Evolutionary conservation across 208 protist species (phyloP).

Genomic region (Lotmaria passim): DNA sequence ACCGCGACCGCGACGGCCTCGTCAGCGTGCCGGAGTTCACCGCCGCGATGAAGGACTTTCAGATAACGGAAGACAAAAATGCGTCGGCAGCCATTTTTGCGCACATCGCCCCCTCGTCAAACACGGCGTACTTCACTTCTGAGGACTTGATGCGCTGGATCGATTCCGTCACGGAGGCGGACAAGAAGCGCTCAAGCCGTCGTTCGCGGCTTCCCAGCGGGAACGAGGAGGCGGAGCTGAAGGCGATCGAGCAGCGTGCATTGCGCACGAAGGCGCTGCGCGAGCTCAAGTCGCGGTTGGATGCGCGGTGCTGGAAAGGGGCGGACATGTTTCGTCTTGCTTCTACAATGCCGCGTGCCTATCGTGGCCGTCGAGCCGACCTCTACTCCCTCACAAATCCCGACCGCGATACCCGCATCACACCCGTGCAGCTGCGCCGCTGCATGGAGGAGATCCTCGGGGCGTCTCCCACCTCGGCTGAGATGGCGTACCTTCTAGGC

Average conservation of each 20-base stretch:
- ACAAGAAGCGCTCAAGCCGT: slow-evolving; percentile 15
- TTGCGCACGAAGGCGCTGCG: slow-evolving; percentile 55
- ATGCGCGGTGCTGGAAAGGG: slow-evolving; percentile 74
- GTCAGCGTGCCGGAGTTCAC: slow-evolving; percentile 79
- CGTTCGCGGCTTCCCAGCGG: slow-evolving; percentile 21
- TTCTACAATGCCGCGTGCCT: slow-evolving; percentile 86
- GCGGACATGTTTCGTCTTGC: slow-evolving; percentile 89
- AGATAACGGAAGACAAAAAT: slow-evolving; percentile 73
- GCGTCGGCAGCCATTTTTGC: slow-evolving; percentile 68
- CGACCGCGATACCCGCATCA: slow-evolving; percentile 78
- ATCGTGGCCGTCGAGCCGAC: slow-evolving; percentile 61
- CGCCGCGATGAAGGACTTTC: slow-evolving; percentile 57
- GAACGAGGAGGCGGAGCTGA: slow-evolving; percentile 45
- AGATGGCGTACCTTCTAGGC: slow-evolving; percentile 72
- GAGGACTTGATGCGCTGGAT: slow-evolving; percentile 82
- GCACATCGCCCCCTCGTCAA: slow-evolving; percentile 43
- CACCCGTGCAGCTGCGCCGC: slow-evolving; percentile 85
- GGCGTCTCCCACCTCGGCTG: slow-evolving; percentile 47
- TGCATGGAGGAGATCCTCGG: slow-evolving; percentile 86
- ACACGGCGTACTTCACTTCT: slow-evolving; percentile 73
- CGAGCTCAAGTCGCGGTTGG: slow-evolving; percentile 65
- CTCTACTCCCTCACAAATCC: slow-evolving; percentile 80
- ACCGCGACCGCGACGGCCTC: slow-evolving; percentile 84
- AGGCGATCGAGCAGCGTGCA: slow-evolving; percentile 49
- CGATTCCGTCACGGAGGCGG: slow-evolving; percentile 42